Evolutionary conservation across 306 rosid genomes (phyloP).

Genomic region (Pyrus pyrifolia): DNA sequence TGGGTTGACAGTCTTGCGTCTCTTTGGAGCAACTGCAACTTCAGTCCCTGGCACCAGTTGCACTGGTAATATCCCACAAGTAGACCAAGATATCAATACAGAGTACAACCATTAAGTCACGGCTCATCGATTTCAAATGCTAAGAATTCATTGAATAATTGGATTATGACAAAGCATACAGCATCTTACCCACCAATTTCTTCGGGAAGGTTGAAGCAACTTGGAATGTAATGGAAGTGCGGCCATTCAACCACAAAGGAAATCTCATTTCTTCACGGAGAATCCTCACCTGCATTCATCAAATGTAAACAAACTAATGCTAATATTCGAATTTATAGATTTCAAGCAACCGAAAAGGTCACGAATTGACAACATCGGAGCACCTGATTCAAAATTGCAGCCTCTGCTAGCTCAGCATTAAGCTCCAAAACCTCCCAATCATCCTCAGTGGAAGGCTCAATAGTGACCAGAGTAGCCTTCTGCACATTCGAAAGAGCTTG

Average conservation of each 20-base stretch:
- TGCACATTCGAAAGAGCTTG: slow-evolving; percentile 52
- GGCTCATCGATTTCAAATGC: background rate
- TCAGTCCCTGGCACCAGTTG: slow-evolving; percentile 83
- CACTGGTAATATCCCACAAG: slow-evolving; percentile 39
- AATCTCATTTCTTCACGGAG: slow-evolving; percentile 82
- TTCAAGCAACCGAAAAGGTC: background rate
- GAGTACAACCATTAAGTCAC: background rate
- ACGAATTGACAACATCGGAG: background rate
- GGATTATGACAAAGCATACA: slow-evolving; percentile 17
- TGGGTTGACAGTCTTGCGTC: slow-evolving; percentile 43
- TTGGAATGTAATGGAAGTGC: slow-evolving; percentile 54
- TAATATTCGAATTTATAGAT: background rate
- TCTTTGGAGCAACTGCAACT: slow-evolving; percentile 89
- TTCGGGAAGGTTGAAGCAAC: slow-evolving; percentile 71
- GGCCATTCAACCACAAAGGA: slow-evolving; percentile 91
- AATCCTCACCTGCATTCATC: slow-evolving; percentile 60
- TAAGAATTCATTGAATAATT: background rate
- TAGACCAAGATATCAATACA: background rate
- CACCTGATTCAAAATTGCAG: slow-evolving; percentile 72
- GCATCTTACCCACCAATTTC: slow-evolving; percentile 91
- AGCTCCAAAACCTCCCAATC: slow-evolving; percentile 97
- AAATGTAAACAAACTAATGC: background rate
- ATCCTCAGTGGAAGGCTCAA: slow-evolving; percentile 77
- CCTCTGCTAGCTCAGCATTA: slow-evolving; percentile 78
- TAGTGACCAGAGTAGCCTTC: slow-evolving; percentile 55